Base-by-base conservation (phyloP, 1,284 basidiomycete genomes). In the Malassezia dermatis region DNA sequence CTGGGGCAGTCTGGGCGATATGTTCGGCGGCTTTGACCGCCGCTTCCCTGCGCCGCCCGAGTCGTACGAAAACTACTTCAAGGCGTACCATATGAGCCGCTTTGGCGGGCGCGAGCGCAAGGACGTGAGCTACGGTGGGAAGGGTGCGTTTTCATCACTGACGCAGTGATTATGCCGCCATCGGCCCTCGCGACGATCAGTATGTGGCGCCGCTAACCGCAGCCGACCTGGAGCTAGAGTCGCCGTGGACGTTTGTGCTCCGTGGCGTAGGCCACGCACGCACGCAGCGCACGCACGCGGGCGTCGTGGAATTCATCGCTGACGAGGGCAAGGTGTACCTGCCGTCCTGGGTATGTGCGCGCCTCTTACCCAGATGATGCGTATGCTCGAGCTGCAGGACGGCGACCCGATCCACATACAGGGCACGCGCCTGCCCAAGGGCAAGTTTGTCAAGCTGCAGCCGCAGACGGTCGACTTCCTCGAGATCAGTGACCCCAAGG, bases 241-340 rank as follows among this genome's bases (percentile, higher is more conserved):
- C 83, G 0, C 94, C 94, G 0, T 96, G 91, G 89, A 89, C 87
- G 78, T 99, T 98, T 76, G 85, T 94, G 67, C 80, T 98, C 44
- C 85, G 87, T 50, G 95, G 94, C 76, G 89, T 91, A 13, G 61
- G 64, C 3, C 50, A 57, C 1, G 55, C 62, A 17, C 63, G 65
- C 39, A 47, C 50, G 8, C 62, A 59, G 17, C 73, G 75, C 43
- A 98, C 94, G 0, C 89, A 99, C 73, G 86, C 86, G 0, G 94
- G 94, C 80, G 94, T 99, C 15, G 82, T 99, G 41, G 94, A 99
- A 75, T 99, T 99, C 77, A 96, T 96, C 62, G 93, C 94, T 0
- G 87, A 95, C 55, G 91, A 96, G 75, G 94, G 94, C 13, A 81
- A 86, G 19, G 91, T 94, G 2, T 87, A 98, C 78, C 79, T 99